Conservation (phyloP, 2,329 filamentous ascomycete species). For the Paecilomyces dactylethromorphus region DNA sequence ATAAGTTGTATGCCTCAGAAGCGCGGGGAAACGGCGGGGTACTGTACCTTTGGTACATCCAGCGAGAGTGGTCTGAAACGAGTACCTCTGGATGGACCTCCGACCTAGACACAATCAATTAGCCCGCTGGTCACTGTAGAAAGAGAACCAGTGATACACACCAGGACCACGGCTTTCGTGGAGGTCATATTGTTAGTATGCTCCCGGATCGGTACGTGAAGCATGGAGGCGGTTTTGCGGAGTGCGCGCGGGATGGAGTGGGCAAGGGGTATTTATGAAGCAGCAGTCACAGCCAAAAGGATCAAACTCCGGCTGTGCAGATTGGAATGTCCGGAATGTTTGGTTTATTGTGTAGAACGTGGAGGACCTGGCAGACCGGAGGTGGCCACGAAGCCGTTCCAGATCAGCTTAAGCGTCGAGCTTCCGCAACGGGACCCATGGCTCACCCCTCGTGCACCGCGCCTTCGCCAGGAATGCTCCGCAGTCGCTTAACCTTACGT, state of each 20-base stretch:
- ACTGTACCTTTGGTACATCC: slow-evolving; percentile 79
- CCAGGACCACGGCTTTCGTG: slow-evolving; percentile 93
- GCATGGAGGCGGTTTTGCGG: slow-evolving; percentile 25
- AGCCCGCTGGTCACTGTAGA: background rate
- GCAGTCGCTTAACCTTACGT: background rate
- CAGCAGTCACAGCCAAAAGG: slow-evolving; percentile 6
- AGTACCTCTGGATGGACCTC: slow-evolving; percentile 90
- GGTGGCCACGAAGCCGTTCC: slow-evolving; percentile 4
- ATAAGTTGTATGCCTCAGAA: background rate
- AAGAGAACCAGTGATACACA: slow-evolving; percentile 40
- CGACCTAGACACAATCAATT: slow-evolving; percentile 58
- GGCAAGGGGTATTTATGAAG: slow-evolving; percentile 1
- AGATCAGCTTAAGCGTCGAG: background rate
- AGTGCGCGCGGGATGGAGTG: slow-evolving; percentile 5
- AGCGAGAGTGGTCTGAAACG: slow-evolving; percentile 91
- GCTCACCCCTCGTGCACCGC: background rate
- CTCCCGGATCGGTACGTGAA: slow-evolving; percentile 41
- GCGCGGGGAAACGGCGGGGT: background rate
- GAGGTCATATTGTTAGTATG: slow-evolving; percentile 43
- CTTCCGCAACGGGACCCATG: background rate
- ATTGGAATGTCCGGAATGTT: background rate
- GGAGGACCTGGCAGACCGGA: background rate
- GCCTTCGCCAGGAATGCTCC: background rate
- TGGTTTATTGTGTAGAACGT: background rate
- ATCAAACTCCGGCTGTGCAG: background rate